These are phyloP conservation scores for Nicotiana knightiana DNA, from an alignment of 257 asterid species.

Conservation along the genomic window DNA sequence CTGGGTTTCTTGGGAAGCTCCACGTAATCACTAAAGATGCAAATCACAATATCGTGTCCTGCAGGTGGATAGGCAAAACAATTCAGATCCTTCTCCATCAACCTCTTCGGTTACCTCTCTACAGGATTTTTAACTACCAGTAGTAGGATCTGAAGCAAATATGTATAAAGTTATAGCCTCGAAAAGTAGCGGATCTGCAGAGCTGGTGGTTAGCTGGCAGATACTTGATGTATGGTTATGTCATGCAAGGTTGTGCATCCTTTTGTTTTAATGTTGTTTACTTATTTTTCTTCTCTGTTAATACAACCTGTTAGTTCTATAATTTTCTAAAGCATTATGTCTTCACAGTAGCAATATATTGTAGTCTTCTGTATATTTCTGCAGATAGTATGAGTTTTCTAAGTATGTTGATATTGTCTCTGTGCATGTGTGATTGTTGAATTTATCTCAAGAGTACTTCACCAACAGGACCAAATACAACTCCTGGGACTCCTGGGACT, in stretches of 20 bases:
- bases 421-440: too few relatives aligned
- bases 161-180: slow-evolving; percentile 55
- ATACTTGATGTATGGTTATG: slow-evolving; percentile 46
- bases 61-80: slow-evolving; percentile 55
- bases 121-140: slow-evolving; percentile 33
- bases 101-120: slow-evolving; percentile 31
- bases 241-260: slow-evolving; percentile 4
- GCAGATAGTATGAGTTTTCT: too few relatives aligned
- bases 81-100: slow-evolving; percentile 29
- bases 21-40: slow-evolving; percentile 74
- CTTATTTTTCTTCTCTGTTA: not conserved
- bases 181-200: slow-evolving; percentile 53
- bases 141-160: slow-evolving; percentile 38
- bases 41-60: slow-evolving; percentile 42
- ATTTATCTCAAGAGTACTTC: too few relatives aligned
- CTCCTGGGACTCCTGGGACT: too few relatives aligned
- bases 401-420: too few relatives aligned
- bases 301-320: not conserved
- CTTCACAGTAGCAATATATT: too few relatives aligned
- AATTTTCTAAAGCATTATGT: too few relatives aligned
- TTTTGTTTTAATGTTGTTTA: not conserved
- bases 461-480: too few relatives aligned
- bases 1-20: slow-evolving; percentile 69
- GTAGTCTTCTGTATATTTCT: too few relatives aligned
- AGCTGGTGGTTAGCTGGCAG: slow-evolving; percentile 70